Conservation (phyloP, 176 grass and related monocot species). For the Hsuehochloa calcarea region DNA sequence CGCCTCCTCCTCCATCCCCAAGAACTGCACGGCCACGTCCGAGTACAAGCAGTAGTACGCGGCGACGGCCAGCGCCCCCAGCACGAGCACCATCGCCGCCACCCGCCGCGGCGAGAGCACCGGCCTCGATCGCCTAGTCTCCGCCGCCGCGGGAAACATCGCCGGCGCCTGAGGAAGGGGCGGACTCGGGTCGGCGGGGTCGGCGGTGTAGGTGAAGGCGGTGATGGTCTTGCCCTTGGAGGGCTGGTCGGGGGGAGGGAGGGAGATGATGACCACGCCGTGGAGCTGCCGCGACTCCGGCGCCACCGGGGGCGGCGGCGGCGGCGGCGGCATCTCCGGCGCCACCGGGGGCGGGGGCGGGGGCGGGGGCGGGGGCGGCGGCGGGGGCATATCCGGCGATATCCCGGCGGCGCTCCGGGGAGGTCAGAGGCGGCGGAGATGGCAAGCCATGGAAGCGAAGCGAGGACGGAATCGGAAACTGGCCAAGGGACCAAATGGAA, state of each 20-base stretch:
- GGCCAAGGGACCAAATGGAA: neutral
- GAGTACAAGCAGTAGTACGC: conserved; percentile 68
- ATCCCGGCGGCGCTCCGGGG: conserved; percentile 22
- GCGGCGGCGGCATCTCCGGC: neutral
- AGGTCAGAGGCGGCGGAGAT: conserved; percentile 38
- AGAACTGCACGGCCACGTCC: conserved; percentile 67
- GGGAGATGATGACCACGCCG: conserved; percentile 93
- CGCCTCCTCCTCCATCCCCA: conserved; percentile 56
- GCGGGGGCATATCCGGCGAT: conserved; percentile 34
- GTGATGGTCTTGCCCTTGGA: conserved; percentile 98
- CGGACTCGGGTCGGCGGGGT: neutral
- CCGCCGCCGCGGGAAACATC: neutral
- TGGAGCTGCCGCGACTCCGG: conserved; percentile 47
- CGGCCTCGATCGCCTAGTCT: conserved; percentile 18
- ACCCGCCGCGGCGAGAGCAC: conserved; percentile 38
- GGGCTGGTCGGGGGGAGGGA: conserved; percentile 83
- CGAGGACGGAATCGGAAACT: conserved; percentile 14
- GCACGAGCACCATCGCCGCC: conserved; percentile 23
- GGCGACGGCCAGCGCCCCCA: conserved; percentile 54
- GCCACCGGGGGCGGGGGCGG: neutral
- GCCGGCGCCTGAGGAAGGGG: neutral
- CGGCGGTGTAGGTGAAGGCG: conserved; percentile 82
- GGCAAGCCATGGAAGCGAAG: conserved; percentile 31
- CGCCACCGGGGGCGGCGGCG: neutral
- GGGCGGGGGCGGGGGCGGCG: too few species aligned